Base-by-base conservation (phyloP, 192 early-diverging fungal species). In the Gamsiella multidivaricata region DNA sequence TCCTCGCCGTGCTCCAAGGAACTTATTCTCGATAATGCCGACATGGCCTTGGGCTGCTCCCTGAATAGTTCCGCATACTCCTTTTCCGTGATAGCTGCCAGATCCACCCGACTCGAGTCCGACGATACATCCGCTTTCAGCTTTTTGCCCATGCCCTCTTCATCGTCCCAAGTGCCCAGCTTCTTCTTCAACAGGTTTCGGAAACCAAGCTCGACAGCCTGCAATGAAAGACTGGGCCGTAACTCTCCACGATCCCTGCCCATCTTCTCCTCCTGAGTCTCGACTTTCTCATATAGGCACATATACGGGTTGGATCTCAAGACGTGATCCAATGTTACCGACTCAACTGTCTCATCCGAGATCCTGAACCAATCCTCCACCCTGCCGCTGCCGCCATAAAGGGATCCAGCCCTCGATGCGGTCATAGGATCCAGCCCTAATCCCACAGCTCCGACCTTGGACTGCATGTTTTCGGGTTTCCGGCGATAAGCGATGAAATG, bases 401-500 rank as follows among this genome's bases (percentile, higher is more conserved):
- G 52, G 42, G 58, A 50, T 31, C 72, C 58, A 63, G 53, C 60
- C 60, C 69, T 49, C 49, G 69, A 33, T 23, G 69, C 36, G 3
- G 14, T 45, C 42, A 79, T 60, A 32, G 55, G 18, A 22, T 71
- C 61, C 45, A 63, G 36, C 31, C 69, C 60, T 18, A 71, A 39
- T 20, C 73, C 72, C 0, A 75, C 42, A 22, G 57, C 65, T 4
- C 64, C 72, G 3, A 83, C 31, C 42, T 54, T 65, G 56, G 82
- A 58, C 42, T 59, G 25, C 61, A 76, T 41, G 57, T 36, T 60
- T 41, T 70, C 67, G 46, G 73, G 47, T 58, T 80, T 59, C 22
- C 91, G 88, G 20, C 92, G 88, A 54, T 91, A 92, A 3, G 91
- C 87, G 31, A 94, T 87, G 65, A 93, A 95, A 53, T 95, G 93